Conservation (phyloP, 768 basidiomycete species). For the Kwoniella bestiolae region DNA sequence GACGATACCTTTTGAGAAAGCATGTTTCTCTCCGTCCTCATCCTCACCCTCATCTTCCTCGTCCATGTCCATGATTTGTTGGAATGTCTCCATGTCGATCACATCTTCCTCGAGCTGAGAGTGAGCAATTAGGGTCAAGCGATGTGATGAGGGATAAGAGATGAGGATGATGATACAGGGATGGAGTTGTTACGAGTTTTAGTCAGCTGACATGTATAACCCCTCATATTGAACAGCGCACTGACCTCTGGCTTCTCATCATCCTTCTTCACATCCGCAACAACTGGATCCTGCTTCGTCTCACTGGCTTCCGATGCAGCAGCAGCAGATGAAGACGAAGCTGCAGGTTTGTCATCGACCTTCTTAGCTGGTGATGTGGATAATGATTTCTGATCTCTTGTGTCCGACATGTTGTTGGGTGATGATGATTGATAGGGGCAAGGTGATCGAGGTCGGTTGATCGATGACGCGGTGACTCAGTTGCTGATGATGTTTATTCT, state of each 20-base stretch:
- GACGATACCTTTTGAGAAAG: conserved; percentile 80
- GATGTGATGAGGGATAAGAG: neutral
- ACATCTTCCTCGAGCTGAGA: conserved; percentile 22
- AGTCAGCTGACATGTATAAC: neutral
- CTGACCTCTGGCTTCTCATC: conserved; percentile 17
- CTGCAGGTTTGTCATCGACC: conserved; percentile 5
- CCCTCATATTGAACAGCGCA: neutral
- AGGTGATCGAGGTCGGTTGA: neutral
- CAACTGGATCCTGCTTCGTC: neutral
- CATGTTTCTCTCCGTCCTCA: conserved; percentile 70
- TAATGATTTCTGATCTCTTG: conserved; percentile 9
- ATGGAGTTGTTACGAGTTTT: neutral
- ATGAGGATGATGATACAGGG: neutral
- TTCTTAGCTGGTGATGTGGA: conserved; percentile 4
- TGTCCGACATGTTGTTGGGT: conserved; percentile 8
- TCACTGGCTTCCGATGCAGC: neutral
- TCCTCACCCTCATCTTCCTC: conserved; percentile 53
- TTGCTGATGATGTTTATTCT: neutral
- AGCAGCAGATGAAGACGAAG: conserved; percentile 9
- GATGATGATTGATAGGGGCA: neutral
- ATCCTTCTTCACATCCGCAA: neutral
- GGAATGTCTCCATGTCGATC: conserved; percentile 79
- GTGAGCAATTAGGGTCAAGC: neutral
- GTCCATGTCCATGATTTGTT: conserved; percentile 85
- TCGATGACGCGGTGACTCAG: neutral